Evolutionary conservation across 164 flowering plant species (phyloP), one percentile per base, ranked within the genome.

Genomic region (Umbellularia californica): DNA sequence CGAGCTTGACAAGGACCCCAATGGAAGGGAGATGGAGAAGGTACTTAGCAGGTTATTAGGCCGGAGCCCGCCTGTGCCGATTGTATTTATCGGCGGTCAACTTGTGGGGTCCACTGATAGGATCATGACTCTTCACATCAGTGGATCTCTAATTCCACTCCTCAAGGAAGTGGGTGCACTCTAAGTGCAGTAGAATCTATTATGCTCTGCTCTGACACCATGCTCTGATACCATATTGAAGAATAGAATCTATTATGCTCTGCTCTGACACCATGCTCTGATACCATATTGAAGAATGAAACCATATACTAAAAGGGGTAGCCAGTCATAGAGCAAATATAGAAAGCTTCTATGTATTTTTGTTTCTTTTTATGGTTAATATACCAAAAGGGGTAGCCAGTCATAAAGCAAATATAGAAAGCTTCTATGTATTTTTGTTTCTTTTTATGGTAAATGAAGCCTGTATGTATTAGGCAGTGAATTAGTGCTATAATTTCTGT

Each of bases 41-140:
- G 73, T 47, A 25, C 63, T 71, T 23, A 15, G 27, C 12, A 71
- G 64, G 73, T 64, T 71, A 12, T 17, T 55, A 27, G 73, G 73
- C 73, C 73, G 63, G 35, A 58, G 64, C 20, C 73, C 62, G 27
- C 64, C 73, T 5, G 65, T 71, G 3, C 73, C 73, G 6, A 24
- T 47, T 20, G 73, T 71, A 22, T 71, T 52, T 64, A 71, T 71
- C 15, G 73, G 73, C 63, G 73, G 73, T 19, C 63, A 58, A 28
- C 73, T 71, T 14, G 73, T 71, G 22, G 64, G 73, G n/a, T 24
- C 64, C 28, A 71, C 58, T 15, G 73, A 71, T 19, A 71, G 65
- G 73, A 58, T 71, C 64, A 71, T 58, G 73, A 28, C 71, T 23
- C 71, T 47, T 19, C 71, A 69, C 71, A 51, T 69, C 58, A 41